phyloP scores from a whole-genome alignment of 192 early-diverging fungal species.

The Coemansia sp. region DNA sequence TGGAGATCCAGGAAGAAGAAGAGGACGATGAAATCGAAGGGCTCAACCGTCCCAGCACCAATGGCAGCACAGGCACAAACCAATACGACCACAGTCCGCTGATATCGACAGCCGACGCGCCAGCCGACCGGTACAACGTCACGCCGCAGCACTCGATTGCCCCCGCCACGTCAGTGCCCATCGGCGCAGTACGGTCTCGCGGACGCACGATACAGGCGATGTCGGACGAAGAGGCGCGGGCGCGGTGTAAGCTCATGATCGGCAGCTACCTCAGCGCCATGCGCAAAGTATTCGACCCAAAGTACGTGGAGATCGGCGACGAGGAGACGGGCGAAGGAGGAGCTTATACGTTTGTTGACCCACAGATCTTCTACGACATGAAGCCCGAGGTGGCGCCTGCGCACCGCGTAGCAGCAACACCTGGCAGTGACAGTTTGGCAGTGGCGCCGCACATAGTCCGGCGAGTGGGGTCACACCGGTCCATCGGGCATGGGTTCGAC shows the following conservation, averaged over 20 bases:
- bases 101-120: slow-evolving; percentile 39
- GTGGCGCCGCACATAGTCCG: slow-evolving; percentile 19
- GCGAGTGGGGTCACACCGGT: slow-evolving; percentile 47
- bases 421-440: slow-evolving; percentile 19
- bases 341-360: slow-evolving; percentile 82
- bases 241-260: slow-evolving; percentile 53
- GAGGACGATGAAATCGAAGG: slow-evolving; percentile 21
- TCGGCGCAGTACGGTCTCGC: slow-evolving; percentile 29
- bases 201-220: slow-evolving; percentile 33
- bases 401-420: slow-evolving; percentile 7
- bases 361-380: slow-evolving; percentile 73
- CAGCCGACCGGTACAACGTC: slow-evolving; percentile 7
- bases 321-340: slow-evolving; percentile 54
- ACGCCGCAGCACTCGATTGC: slow-evolving; percentile 2
- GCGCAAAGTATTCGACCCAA: slow-evolving; percentile 66
- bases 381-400: slow-evolving; percentile 47
- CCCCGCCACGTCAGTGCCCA: slow-evolving; percentile 17
- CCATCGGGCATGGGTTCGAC: slow-evolving; percentile 40
- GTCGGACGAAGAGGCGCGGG: slow-evolving; percentile 37
- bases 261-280: slow-evolving; percentile 60
- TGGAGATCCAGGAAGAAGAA: slow-evolving; percentile 44
- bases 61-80: slow-evolving; percentile 33
- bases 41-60: slow-evolving; percentile 27
- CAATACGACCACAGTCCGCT: slow-evolving; percentile 53
- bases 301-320: slow-evolving; percentile 62